A percentile compares a stretch with the other conserved stretches of the same genome.
Evolutionary conservation across 257 asterid species (phyloP).

Genomic region (Ajuga chamaepitys): DNA sequence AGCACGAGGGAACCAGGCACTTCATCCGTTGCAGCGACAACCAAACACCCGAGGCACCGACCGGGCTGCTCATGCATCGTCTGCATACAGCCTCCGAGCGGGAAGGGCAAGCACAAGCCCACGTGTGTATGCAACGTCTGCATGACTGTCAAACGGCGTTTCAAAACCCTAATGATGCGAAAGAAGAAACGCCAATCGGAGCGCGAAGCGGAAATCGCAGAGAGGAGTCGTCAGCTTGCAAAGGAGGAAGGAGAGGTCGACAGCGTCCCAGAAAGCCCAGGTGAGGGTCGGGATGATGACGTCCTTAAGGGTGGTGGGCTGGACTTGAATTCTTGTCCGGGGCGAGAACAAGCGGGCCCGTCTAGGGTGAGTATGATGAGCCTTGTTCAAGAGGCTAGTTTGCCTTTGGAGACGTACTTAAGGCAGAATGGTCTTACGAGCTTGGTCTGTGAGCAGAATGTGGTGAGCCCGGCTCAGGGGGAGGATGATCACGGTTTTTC

Average conservation of each 20-base stretch:
- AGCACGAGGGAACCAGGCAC: slow-evolving; percentile 36
- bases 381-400: slow-evolving; percentile 79
- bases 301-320: slow-evolving; percentile 39
- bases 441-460: slow-evolving; percentile 40
- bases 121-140: slow-evolving; percentile 92
- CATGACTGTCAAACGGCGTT: slow-evolving; percentile 92
- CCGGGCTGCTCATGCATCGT: slow-evolving; percentile 98
- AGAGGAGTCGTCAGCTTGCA: slow-evolving; percentile 45
- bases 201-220: slow-evolving; percentile 82
- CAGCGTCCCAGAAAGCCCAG: slow-evolving; percentile 34
- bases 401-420: slow-evolving; percentile 72
- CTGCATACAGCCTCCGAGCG: slow-evolving; percentile 99
- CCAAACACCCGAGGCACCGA: slow-evolving; percentile 91
- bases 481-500: slow-evolving; percentile 30
- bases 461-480: slow-evolving; percentile 26
- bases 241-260: slow-evolving; percentile 71
- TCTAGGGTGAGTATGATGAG: slow-evolving; percentile 62
- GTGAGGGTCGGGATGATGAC: slow-evolving; percentile 27
- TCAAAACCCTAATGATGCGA: slow-evolving; percentile 96
- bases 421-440: slow-evolving; percentile 85
- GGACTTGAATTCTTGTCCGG: slow-evolving; percentile 69
- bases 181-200: slow-evolving; percentile 92
- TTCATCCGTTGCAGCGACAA: slow-evolving; percentile 64
- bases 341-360: slow-evolving; percentile 29
- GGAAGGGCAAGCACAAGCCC: slow-evolving; percentile 97